Evolutionary conservation across 805 yeast genomes (phyloP).

Genomic region (Nakazawaea ambrosiae): DNA sequence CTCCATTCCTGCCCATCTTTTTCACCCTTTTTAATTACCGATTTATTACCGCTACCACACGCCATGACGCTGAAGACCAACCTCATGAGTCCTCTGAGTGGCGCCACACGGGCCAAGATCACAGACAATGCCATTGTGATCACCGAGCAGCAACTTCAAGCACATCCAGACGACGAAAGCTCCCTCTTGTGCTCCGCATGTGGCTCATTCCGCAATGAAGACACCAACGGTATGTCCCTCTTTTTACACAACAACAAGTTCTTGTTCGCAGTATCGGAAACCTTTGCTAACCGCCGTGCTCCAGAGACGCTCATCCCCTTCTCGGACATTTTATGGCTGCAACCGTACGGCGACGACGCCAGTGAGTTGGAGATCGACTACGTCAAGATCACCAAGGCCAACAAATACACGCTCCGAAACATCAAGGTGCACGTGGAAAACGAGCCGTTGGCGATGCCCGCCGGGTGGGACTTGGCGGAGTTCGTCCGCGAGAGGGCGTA

Average conservation of each 20-base stretch:
- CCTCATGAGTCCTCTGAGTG: slow-evolving; percentile 1
- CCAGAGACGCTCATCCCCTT: slow-evolving; percentile 9
- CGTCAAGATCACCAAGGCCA: neutral
- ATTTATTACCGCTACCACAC: too few species aligned
- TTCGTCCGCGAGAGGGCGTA: slow-evolving; percentile 31
- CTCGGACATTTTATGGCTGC: slow-evolving; percentile 8
- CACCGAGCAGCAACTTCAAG: neutral
- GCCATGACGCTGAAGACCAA: neutral
- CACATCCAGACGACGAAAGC: too few species aligned
- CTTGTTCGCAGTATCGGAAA: too few species aligned
- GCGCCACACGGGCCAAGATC: slow-evolving; percentile 3
- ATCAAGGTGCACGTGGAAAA: slow-evolving; percentile 3
- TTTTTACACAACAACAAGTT: too few species aligned
- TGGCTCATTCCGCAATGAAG: too few species aligned
- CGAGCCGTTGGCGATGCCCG: neutral
- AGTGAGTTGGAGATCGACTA: slow-evolving; percentile 4
- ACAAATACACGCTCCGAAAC: neutral
- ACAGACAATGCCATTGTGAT: slow-evolving; percentile 2
- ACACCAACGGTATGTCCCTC: too few species aligned
- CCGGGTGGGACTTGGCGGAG: neutral
- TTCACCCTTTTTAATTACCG: too few species aligned
- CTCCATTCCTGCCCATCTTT: too few species aligned
- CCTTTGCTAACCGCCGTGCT: too few species aligned
- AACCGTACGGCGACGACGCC: slow-evolving; percentile 2
- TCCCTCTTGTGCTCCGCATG: too few species aligned